Evolutionary conservation across 106 monocot species (phyloP).

Genomic region (Hemerocallis citrina): DNA sequence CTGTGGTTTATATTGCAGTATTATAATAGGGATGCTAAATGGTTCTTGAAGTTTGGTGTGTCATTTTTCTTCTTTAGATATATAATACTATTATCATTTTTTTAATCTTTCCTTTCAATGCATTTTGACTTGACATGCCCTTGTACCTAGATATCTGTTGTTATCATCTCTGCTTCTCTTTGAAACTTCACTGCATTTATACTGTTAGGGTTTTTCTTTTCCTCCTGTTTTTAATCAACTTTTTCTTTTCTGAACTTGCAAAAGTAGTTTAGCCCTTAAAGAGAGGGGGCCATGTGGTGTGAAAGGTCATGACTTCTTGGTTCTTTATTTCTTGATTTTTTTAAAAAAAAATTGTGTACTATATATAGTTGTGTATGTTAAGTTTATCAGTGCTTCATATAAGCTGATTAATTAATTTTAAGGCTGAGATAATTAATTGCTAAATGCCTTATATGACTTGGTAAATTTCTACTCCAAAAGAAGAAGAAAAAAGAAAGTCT

Average conservation of each 20-base stretch:
- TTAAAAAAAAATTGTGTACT: too few species aligned
- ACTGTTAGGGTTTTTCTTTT: constrained; percentile 6
- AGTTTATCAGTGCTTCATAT: too few species aligned
- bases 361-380: too few species aligned
- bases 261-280: background rate
- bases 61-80: constrained; percentile 21
- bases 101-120: constrained; percentile 20
- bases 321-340: too few species aligned
- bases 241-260: background rate
- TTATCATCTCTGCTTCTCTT: background rate
- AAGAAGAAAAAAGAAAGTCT: too few species aligned
- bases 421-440: too few species aligned
- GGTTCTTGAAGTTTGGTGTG: constrained; percentile 21
- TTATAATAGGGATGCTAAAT: background rate
- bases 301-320: too few species aligned
- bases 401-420: too few species aligned
- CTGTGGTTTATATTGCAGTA: background rate
- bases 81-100: background rate
- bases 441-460: too few species aligned
- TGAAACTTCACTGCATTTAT: constrained; percentile 5
- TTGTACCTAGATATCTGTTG: background rate
- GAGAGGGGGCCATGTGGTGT: too few species aligned
- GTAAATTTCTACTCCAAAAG: too few species aligned
- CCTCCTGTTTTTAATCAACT: background rate
- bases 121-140: constrained; percentile 30